These are phyloP conservation scores for Notholithocarpus densiflorus DNA, from an alignment of 306 rosid species.

Conservation along the genomic window DNA sequence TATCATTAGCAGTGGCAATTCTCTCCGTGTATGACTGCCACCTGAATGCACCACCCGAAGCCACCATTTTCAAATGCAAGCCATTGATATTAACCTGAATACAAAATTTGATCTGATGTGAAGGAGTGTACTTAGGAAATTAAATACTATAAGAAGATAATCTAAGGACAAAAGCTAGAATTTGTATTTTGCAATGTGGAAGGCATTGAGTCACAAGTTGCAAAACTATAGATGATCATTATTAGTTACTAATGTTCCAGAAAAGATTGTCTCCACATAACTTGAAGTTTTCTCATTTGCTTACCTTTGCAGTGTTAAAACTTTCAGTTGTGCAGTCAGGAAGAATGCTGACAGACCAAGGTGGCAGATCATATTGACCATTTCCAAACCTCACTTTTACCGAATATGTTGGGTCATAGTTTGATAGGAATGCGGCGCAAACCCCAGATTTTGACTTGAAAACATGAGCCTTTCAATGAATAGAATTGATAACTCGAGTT, in stretches of 20 bases:
- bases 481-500: constrained; percentile 14
- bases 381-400: constrained; percentile 59
- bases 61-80: constrained; percentile 47
- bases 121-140: neutral
- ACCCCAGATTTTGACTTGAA: constrained; percentile 47
- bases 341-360: constrained; percentile 92
- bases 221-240: neutral
- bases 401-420: constrained; percentile 48
- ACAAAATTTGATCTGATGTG: constrained; percentile 1
- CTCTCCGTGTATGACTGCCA: constrained; percentile 81
- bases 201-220: neutral
- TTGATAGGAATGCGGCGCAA: constrained; percentile 89
- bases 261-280: too few species aligned
- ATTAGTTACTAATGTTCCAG: too few species aligned
- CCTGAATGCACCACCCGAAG: constrained; percentile 39
- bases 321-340: constrained; percentile 83
- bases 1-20: constrained; percentile 50
- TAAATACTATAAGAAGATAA: neutral
- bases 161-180: neutral
- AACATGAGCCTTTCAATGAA: constrained; percentile 57
- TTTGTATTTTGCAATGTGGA: neutral
- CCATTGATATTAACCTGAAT: constrained; percentile 46
- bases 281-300: neutral
- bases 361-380: constrained; percentile 62
- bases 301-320: constrained; percentile 88